Evolutionary conservation across 2,329 filamentous ascomycete genomes (phyloP), one percentile per base, ranked within the genome.

Genomic region (Colletotrichum sp.): DNA sequence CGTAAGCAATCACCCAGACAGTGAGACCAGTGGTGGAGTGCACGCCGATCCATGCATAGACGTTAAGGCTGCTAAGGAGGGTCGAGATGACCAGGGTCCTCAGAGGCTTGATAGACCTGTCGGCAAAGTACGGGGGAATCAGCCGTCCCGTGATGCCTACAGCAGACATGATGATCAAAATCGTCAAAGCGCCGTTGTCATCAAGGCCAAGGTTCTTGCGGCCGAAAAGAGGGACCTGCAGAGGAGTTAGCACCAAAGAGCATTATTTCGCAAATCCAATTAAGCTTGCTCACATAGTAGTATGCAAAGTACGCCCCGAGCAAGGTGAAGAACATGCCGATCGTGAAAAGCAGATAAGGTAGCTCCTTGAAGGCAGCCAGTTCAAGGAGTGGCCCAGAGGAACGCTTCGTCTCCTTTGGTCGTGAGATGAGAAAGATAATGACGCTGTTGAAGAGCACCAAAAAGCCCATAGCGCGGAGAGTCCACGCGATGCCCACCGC

Each of bases 371-470:
- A 77, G 9, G 75, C 75, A 6, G 72, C 24, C 3, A 75, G 65
- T 5, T 77, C 75, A 10, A 77, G 21, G 15, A 77, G 63, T 15
- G 75, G 75, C 2, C 72, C 75, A 0, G 67, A 66, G 32, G 48
- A 55, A 9, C 67, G 63, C 10, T 30, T 72, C 3, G 64, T 63
- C 4, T 48, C 13, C 32, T 72, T 75, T 15, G 75, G 72, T 12
- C 67, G 21, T 7, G 75, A 69, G 7, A 76, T 39, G 21, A 76
- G 32, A 13, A 68, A 68, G 8, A 72, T 32, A 15, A 77, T 30
- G 72, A 75, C 36, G 16, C 67, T 91, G 24, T 92, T 92, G 1
- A 91, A 92, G 3, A 92, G 87, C 81, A 97, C 97, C 34, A 94
- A 87, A 79, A 94, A 93, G 0, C 89, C 93, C 2, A 94, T 83